phyloP scores from a whole-genome alignment of 2,329 filamentous ascomycete species.

The Byssochlamys sp. region DNA sequence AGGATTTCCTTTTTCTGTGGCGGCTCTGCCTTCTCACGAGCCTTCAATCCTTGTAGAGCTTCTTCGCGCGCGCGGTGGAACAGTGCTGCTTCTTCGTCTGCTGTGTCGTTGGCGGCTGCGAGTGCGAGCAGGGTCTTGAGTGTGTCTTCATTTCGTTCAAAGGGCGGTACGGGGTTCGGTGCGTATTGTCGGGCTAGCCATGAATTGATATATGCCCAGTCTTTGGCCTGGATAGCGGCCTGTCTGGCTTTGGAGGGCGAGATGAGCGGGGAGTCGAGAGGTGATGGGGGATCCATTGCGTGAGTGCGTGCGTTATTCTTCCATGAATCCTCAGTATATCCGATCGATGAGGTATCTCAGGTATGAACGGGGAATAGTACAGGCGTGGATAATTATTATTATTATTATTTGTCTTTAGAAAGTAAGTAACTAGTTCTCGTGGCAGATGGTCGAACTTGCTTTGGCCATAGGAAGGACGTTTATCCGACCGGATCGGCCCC shows the following conservation, averaged over 20 bases:
- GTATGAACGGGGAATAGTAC: not conserved
- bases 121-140: slow-evolving; percentile 65
- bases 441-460: not conserved
- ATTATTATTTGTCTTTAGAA: not conserved
- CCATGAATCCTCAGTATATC: not conserved
- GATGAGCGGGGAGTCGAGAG: slow-evolving; percentile 39
- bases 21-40: slow-evolving; percentile 19
- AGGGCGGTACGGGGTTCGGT: slow-evolving; percentile 55
- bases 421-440: not conserved
- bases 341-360: not conserved
- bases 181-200: slow-evolving; percentile 69
- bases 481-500: slow-evolving; percentile 1
- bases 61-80: slow-evolving; percentile 30
- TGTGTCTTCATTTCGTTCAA: slow-evolving; percentile 81
- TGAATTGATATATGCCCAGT: slow-evolving; percentile 78
- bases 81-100: slow-evolving; percentile 35
- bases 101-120: slow-evolving; percentile 64
- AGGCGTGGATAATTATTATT: not conserved
- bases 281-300: slow-evolving; percentile 7
- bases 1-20: slow-evolving; percentile 38
- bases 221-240: slow-evolving; percentile 71
- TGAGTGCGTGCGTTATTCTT: not conserved
- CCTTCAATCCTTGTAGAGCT: slow-evolving; percentile 22
- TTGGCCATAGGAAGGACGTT: not conserved
- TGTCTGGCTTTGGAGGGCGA: slow-evolving; percentile 59